Conservation (phyloP, 345 rosid species). For the rapeseed (Brassica napus) region DNA sequence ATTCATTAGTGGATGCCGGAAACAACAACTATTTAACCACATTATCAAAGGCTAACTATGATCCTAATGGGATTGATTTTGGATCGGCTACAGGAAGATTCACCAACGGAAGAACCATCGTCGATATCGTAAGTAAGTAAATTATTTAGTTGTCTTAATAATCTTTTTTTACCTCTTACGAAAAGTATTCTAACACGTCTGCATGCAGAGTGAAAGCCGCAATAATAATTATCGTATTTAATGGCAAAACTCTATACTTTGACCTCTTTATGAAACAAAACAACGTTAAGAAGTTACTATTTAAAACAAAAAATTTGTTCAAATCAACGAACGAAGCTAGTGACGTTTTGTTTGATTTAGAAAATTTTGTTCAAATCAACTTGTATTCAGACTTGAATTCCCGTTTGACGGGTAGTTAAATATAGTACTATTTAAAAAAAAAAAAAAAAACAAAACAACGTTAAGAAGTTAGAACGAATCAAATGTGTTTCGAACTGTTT, state of each 20-base stretch:
- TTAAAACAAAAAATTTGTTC: no score
- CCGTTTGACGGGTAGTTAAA: no score
- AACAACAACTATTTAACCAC: constrained; percentile 71
- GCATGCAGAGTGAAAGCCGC: constrained; percentile 25
- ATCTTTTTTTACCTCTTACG: no score
- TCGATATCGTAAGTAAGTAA: constrained; percentile 59
- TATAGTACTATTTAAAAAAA: no score
- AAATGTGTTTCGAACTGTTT: background rate
- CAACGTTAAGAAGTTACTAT: background rate
- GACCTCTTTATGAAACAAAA: constrained; percentile 13
- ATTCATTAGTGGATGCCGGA: constrained; percentile 74
- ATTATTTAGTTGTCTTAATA: no score
- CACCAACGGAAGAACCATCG: constrained; percentile 77
- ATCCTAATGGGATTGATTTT: constrained; percentile 74
- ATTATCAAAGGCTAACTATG: constrained; percentile 60
- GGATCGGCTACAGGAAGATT: constrained; percentile 49
- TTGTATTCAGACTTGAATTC: no score
- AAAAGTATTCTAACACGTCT: no score
- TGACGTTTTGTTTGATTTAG: no score
- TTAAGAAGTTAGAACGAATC: background rate
- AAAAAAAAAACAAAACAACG: constrained; percentile 6
- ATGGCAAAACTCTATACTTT: background rate
- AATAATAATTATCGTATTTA: constrained; percentile 13
- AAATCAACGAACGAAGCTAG: no score
- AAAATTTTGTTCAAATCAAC: no score